Base-by-base conservation (phyloP, 495 filamentous ascomycete genomes). In the Chlorociboria aeruginascens region DNA sequence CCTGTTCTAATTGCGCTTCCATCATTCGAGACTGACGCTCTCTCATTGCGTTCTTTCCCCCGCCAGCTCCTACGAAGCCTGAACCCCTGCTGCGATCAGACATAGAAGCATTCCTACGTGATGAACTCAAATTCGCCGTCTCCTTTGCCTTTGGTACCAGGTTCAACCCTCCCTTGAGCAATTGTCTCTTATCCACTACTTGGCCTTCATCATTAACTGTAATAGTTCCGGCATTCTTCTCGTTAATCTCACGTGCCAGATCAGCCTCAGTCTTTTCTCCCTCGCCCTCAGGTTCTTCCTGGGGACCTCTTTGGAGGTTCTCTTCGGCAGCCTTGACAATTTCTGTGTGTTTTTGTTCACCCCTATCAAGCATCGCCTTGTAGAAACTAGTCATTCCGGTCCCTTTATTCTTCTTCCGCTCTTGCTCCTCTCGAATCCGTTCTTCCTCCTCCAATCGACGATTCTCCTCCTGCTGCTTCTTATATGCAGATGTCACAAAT, bases 401-500 rank as follows among this genome's bases (percentile, higher is more conserved):
- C 0, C 74, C 76, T 61, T 81, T 76, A 54, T 81, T 77, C 52
- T 74, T 74, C 60, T 77, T 77, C 43, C 73, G 70, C 55, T 89
- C 84, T 51, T 73, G 74, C 54, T 79, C 78, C 62, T 93, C 86
- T 36, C 74, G 65, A 37, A 60, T 55, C 45, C 71, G 73, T 65
- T 97, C 93, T 62, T 93, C 89, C 56, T 82, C 85, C 57, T 95
- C 88, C 7, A 87, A 55, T 56, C 74, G 73, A 54, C 75, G 63
- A 56, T 89, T 71, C 62, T 95, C 92, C 58, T 79, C 87, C 61
- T 96, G 92, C 61, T 96, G 92, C 58, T 77, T 76, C 69, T 89
- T 92, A 57, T 98, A 98, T 38, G 92, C 90, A n/a, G 78, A 78
- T 0, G 92, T 98, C 30, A 97, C 92, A 56, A 98, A 98, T 60